These are phyloP conservation scores for Xylariales sp. DNA, from an alignment of 2,329 filamentous ascomycete species.

Conservation along the genomic window DNA sequence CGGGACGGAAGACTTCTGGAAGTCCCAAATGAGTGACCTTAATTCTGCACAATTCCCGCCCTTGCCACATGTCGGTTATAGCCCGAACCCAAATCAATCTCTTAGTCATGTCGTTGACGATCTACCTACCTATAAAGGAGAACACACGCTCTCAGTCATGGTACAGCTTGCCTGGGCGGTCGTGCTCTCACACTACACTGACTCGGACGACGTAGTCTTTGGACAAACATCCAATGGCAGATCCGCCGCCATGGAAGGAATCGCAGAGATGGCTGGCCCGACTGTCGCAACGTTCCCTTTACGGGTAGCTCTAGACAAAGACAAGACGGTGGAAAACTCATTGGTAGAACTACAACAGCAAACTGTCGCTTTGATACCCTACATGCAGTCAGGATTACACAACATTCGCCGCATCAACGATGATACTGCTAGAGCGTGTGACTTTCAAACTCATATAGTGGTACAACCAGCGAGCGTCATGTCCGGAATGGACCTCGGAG, in stretches of 20 bases:
- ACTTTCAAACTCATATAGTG: constrained; percentile 23
- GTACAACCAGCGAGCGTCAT: constrained; percentile 18
- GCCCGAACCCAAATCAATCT: constrained; percentile 19
- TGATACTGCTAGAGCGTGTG: constrained; percentile 18
- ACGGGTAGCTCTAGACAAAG: constrained; percentile 8
- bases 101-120: constrained; percentile 1
- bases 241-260: constrained; percentile 15
- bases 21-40: too few species aligned
- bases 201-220: constrained; percentile 25
- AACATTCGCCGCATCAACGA: constrained; percentile 24
- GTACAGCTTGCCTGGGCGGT: constrained; percentile 30
- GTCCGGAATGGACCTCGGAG: neutral
- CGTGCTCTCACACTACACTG: constrained; percentile 23
- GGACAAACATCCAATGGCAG: constrained; percentile 22
- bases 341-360: constrained; percentile 16
- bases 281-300: constrained; percentile 28
- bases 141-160: constrained; percentile 26
- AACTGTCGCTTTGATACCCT: constrained; percentile 14
- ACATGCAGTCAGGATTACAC: constrained; percentile 21
- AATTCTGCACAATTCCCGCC: constrained; percentile 14
- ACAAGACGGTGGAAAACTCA: constrained; percentile 9
- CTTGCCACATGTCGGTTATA: constrained; percentile 16
- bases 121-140: neutral
- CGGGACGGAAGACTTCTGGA: constrained; percentile 14
- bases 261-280: constrained; percentile 24